Percentiles rank a stretch among this genome's conserved stretches.
Conservation (phyloP, 1,284 basidiomycete genomes). For the Macrocystidia cucumis region DNA sequence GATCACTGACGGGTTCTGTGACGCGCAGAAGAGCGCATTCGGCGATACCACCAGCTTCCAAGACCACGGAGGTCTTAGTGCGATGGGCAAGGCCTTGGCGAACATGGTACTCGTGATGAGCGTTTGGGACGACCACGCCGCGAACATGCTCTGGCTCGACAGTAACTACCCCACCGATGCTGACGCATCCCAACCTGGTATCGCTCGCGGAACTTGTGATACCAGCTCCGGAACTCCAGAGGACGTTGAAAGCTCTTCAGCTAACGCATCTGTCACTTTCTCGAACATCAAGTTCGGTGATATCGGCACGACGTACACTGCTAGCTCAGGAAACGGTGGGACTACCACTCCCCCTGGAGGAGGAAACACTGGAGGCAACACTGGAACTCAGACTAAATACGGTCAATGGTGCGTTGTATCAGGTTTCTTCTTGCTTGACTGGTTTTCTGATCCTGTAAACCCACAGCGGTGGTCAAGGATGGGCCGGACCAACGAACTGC, state of each 20-base stretch:
- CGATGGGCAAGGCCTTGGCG: slow-evolving; percentile 5
- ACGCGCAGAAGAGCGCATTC: slow-evolving; percentile 27
- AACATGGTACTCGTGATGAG: slow-evolving; percentile 7
- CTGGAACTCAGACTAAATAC: not conserved
- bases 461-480: not conserved
- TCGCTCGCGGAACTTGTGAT: slow-evolving; percentile 45
- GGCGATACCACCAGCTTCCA: slow-evolving; percentile 35
- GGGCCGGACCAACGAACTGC: slow-evolving; percentile 1
- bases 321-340: not conserved
- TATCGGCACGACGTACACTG: slow-evolving; percentile 38
- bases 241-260: slow-evolving; percentile 32
- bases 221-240: slow-evolving; percentile 38
- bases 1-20: slow-evolving; percentile 30
- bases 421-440: not conserved
- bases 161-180: slow-evolving; percentile 39
- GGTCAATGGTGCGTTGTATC: not conserved
- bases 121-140: slow-evolving; percentile 9
- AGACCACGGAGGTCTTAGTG: slow-evolving; percentile 30
- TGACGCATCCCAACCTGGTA: slow-evolving; percentile 34
- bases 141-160: slow-evolving; percentile 10
- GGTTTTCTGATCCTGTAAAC: not conserved
- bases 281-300: slow-evolving; percentile 52
- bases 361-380: not conserved
- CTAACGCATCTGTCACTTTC: slow-evolving; percentile 38
- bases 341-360: not conserved